Evolutionary conservation across 805 yeast genomes (phyloP).

Genomic region (Candida boidinii): DNA sequence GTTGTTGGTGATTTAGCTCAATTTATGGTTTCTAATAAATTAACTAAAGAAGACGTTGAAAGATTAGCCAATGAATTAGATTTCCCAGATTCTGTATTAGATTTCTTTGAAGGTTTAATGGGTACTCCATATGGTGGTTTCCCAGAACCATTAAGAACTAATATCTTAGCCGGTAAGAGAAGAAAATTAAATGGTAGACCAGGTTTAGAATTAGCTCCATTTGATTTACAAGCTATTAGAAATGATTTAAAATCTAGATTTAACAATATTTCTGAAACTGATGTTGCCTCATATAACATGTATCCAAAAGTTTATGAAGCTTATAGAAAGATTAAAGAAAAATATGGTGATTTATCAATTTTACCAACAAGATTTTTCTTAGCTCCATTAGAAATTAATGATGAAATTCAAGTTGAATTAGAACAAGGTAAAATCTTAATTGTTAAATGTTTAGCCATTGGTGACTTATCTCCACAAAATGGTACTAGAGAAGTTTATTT

Average conservation of each 20-base stretch:
- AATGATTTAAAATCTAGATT: conserved; percentile 71
- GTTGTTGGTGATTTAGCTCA: conserved; percentile 99
- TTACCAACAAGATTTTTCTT: conserved; percentile 89
- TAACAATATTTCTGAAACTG: conserved; percentile 73
- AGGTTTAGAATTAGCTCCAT: conserved; percentile 81
- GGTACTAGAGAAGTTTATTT: conserved; percentile 96
- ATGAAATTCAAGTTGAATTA: conserved; percentile 81
- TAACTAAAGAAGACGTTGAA: conserved; percentile 75
- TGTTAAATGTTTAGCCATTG: conserved; percentile 85
- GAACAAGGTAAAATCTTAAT: conserved; percentile 93
- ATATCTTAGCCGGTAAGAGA: conserved; percentile 86
- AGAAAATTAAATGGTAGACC: conserved; percentile 85
- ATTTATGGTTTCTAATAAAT: conserved; percentile 95
- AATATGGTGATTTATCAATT: conserved; percentile 88
- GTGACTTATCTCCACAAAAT: conserved; percentile 75
- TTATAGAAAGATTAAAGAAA: conserved; percentile 62
- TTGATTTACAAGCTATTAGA: conserved; percentile 64
- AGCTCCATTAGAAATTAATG: conserved; percentile 79
- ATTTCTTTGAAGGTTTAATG: conserved; percentile 98
- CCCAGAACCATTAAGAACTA: conserved; percentile 97
- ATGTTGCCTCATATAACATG: conserved; percentile 94
- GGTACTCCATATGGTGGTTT: conserved; percentile 99
- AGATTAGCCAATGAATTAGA: conserved; percentile 85
- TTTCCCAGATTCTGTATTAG: conserved; percentile 98
- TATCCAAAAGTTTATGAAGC: conserved; percentile 96